These are phyloP conservation scores for Sclerospora graminicola DNA, from an alignment of 352 stramenopile genomes.

Conservation along the genomic window DNA sequence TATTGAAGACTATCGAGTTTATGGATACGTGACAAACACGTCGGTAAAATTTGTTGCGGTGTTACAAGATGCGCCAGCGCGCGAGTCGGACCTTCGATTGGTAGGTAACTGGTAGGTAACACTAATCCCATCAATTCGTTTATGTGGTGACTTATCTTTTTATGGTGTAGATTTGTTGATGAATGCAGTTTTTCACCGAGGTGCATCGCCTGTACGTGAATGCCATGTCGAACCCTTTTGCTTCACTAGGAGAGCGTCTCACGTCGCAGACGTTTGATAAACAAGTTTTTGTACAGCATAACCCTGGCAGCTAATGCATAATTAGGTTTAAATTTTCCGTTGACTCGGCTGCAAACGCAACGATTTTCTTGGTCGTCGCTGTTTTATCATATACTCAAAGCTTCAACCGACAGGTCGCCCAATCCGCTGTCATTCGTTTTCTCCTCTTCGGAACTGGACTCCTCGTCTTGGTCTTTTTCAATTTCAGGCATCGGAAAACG, in stretches of 20 bases:
- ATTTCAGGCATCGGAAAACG: slow-evolving; percentile 95
- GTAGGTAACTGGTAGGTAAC: slow-evolving; percentile 21
- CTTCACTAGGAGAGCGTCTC: slow-evolving; percentile 71
- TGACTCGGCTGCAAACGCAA: neutral
- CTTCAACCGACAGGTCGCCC: slow-evolving; percentile 55
- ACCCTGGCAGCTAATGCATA: slow-evolving; percentile 22
- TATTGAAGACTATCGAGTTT: slow-evolving; percentile 84
- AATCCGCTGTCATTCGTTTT: slow-evolving; percentile 39
- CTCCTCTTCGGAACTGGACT: slow-evolving; percentile 31
- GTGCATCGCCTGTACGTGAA: slow-evolving; percentile 85
- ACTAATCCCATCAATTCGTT: neutral
- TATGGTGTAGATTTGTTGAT: neutral
- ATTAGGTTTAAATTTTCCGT: no score
- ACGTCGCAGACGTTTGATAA: slow-evolving; percentile 77
- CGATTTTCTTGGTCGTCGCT: neutral
- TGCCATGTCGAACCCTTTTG: slow-evolving; percentile 79
- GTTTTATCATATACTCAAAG: slow-evolving; percentile 36
- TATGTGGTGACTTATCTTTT: slow-evolving; percentile 1
- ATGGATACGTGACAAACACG: slow-evolving; percentile 83
- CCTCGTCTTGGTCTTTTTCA: slow-evolving; percentile 76
- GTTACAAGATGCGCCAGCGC: slow-evolving; percentile 59
- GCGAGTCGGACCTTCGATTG: slow-evolving; percentile 70
- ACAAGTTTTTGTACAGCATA: slow-evolving; percentile 70
- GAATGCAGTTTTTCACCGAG: slow-evolving; percentile 62
- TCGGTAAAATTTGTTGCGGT: slow-evolving; percentile 77